A percentile compares a stretch with the other conserved stretches of the same genome.
Conservation (phyloP, 495 filamentous ascomycete species). For the Neurospora pannonica region DNA sequence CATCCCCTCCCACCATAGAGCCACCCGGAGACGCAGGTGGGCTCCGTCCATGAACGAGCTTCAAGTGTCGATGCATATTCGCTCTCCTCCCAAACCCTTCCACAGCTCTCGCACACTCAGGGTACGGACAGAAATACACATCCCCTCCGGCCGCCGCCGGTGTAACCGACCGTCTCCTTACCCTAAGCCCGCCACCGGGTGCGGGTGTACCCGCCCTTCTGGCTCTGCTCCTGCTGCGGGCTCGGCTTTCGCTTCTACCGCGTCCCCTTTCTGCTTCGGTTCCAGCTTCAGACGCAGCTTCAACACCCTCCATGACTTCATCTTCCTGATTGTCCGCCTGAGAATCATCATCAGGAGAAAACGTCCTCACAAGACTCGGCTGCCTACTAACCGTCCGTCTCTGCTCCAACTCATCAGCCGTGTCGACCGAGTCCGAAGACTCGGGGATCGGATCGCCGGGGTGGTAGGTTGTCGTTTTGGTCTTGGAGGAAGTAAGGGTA, state of each 20-base stretch:
- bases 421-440: constrained; percentile 27
- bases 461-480: constrained; percentile 17
- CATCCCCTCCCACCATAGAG: constrained; percentile 11
- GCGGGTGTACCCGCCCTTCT: background rate
- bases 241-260: background rate
- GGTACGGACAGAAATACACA: constrained; percentile 11
- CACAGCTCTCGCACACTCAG: constrained; percentile 8
- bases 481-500: constrained; percentile 25
- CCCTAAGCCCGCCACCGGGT: background rate
- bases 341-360: background rate
- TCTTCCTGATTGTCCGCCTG: background rate
- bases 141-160: background rate
- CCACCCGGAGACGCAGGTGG: background rate
- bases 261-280: background rate
- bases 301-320: background rate
- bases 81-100: constrained; percentile 5
- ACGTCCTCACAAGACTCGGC: constrained; percentile 5
- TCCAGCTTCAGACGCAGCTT: background rate
- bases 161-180: background rate
- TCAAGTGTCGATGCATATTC: constrained; percentile 20
- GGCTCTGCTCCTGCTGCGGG: constrained; percentile 1
- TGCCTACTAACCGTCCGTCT: constrained; percentile 12
- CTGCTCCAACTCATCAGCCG: constrained; percentile 1
- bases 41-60: constrained; percentile 24
- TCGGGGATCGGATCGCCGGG: constrained; percentile 22